Percentiles rank a stretch among this genome's conserved stretches.
These are phyloP conservation scores for Gryganskiella cystojenkinii DNA, from an alignment of 192 early-diverging fungal genomes.

Conservation along the genomic window DNA sequence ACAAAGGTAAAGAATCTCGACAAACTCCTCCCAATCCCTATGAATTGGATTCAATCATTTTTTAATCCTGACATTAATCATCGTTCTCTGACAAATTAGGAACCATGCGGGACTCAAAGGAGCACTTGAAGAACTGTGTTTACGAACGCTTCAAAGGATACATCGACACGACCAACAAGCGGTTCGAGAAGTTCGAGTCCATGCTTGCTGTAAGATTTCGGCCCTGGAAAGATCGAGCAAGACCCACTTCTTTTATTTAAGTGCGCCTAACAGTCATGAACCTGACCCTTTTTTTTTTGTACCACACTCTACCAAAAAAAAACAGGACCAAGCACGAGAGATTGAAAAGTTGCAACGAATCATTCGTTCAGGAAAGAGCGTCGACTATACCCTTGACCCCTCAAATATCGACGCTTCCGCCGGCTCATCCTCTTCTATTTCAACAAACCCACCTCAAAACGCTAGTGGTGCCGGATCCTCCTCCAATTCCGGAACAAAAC, in stretches of 20 bases:
- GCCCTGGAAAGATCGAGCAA: too few relatives aligned
- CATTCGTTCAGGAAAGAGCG: constrained; percentile 43
- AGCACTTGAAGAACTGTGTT: constrained; percentile 62
- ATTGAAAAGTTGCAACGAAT: constrained; percentile 48
- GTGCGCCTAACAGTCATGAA: neutral
- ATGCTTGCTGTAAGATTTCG: constrained; percentile 45
- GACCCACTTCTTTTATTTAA: neutral
- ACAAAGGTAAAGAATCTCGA: constrained; percentile 39
- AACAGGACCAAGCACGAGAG: constrained; percentile 37
- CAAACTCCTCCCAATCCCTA: neutral
- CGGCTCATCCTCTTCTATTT: too few relatives aligned
- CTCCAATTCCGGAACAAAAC: constrained; percentile 21
- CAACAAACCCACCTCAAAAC: too few relatives aligned
- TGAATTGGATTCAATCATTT: neutral
- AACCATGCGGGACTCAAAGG: constrained; percentile 45
- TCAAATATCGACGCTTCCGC: neutral
- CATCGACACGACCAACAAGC: constrained; percentile 56
- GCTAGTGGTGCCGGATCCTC: too few relatives aligned
- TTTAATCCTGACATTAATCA: neutral
- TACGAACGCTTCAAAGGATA: constrained; percentile 63
- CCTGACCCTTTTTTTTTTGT: neutral
- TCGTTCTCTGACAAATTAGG: constrained; percentile 19
- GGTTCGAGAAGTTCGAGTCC: constrained; percentile 50
- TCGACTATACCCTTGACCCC: constrained; percentile 4
- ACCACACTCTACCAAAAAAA: neutral